Evolutionary conservation across 2,329 filamentous ascomycete species (phyloP).

Genomic region (Pseudocercospora vitis): DNA sequence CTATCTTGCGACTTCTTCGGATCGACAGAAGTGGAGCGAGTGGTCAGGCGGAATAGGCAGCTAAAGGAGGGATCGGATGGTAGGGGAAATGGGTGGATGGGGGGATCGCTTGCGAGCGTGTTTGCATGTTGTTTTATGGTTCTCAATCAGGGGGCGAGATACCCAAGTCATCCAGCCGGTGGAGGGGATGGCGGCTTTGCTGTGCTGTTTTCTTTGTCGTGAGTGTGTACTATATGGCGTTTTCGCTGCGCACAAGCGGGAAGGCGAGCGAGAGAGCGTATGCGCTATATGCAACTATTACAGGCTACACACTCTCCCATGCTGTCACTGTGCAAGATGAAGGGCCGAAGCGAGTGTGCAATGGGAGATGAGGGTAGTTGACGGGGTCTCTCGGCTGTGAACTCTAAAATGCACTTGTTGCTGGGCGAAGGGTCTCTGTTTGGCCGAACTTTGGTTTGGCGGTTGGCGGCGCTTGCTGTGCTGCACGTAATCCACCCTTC

Average conservation of each 20-base stretch:
- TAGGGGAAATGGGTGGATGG: neutral
- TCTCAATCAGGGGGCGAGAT: conserved; percentile 10
- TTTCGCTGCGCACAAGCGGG: neutral
- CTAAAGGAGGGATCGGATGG: neutral
- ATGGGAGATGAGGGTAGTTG: neutral
- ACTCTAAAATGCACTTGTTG: neutral
- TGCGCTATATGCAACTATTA: too few species aligned
- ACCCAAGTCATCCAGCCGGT: conserved; percentile 8
- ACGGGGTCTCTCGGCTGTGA: neutral
- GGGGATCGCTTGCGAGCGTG: neutral
- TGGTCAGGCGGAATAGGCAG: neutral
- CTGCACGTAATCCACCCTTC: neutral
- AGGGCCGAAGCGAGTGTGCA: neutral
- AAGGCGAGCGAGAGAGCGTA: too few species aligned
- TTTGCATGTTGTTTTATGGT: neutral
- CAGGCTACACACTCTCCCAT: too few species aligned
- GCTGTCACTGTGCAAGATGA: neutral
- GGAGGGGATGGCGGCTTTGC: conserved; percentile 8
- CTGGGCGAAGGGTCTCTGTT: neutral
- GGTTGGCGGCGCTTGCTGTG: neutral
- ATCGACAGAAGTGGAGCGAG: too few species aligned
- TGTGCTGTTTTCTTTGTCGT: neutral
- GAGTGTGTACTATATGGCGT: conserved; percentile 6
- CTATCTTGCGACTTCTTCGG: too few species aligned
- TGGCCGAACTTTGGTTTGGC: conserved; percentile 8